Percentiles rank a stretch among this genome's conserved stretches.
These are phyloP conservation scores for Priceomyces carsonii DNA, from an alignment of 805 yeast species.

Conservation along the genomic window DNA sequence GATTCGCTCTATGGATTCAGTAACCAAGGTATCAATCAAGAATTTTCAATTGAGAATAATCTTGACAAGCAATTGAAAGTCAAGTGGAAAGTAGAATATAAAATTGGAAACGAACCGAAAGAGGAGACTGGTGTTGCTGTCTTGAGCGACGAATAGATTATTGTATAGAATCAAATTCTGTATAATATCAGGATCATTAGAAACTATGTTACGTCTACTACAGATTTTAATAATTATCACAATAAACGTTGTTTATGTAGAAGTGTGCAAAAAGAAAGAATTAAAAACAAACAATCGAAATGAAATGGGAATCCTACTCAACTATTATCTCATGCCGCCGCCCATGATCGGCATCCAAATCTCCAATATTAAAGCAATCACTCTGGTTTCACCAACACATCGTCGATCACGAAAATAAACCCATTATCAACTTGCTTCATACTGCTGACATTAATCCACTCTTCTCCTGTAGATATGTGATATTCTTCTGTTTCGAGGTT, in stretches of 20 bases:
- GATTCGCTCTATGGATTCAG: constrained; percentile 50
- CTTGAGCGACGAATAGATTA: constrained; percentile 12
- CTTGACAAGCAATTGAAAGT: constrained; percentile 51
- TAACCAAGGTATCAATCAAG: constrained; percentile 55
- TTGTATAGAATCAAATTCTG: no score
- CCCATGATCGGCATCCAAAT: background rate
- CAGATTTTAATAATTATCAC: background rate
- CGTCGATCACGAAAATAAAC: constrained; percentile 36
- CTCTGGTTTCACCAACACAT: constrained; percentile 26
- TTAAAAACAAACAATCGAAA: background rate
- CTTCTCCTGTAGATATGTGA: constrained; percentile 13
- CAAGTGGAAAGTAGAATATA: constrained; percentile 72
- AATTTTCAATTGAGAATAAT: constrained; percentile 39
- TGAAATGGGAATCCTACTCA: no score
- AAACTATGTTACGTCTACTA: constrained; percentile 1
- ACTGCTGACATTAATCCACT: constrained; percentile 22
- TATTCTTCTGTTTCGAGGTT: constrained; percentile 16
- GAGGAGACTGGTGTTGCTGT: constrained; percentile 60
- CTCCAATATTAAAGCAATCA: background rate
- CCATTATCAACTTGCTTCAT: constrained; percentile 41
- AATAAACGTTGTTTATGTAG: background rate
- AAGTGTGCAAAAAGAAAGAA: constrained; percentile 1
- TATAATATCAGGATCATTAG: background rate
- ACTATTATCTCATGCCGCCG: no score
- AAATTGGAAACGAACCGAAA: constrained; percentile 43